Conservation (phyloP, 495 filamentous ascomycete species). For the Penicillium goetzii region DNA sequence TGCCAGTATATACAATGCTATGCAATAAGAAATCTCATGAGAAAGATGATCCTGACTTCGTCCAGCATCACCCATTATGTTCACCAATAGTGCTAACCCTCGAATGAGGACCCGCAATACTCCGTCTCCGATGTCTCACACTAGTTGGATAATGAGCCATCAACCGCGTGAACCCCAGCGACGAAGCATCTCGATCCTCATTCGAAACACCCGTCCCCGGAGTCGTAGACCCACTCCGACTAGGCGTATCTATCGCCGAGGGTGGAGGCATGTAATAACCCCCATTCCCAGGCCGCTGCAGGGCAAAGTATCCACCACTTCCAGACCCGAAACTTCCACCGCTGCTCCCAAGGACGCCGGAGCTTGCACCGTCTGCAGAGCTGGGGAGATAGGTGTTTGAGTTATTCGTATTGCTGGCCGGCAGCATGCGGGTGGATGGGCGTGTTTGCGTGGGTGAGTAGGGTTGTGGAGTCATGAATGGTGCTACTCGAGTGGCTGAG, state of each 20-base stretch:
- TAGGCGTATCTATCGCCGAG: conserved; percentile 24
- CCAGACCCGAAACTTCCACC: conserved; percentile 12
- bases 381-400: conserved; percentile 5
- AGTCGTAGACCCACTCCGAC: conserved; percentile 31
- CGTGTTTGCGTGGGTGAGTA: conserved; percentile 22
- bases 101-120: conserved; percentile 35
- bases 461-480: conserved; percentile 33
- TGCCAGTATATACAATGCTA: not conserved
- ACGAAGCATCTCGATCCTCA: conserved; percentile 33
- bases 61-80: not conserved
- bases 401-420: conserved; percentile 5
- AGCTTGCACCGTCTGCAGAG: conserved; percentile 12
- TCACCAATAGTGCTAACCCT: conserved; percentile 15
- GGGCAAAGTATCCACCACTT: conserved; percentile 37
- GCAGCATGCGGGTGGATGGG: conserved; percentile 7
- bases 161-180: conserved; percentile 20
- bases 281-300: conserved; percentile 19
- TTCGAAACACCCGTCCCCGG: conserved; percentile 25
- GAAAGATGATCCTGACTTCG: not conserved
- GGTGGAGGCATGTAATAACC: conserved; percentile 11
- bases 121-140: conserved; percentile 35
- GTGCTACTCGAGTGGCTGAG: conserved; percentile 17
- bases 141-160: conserved; percentile 39
- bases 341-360: conserved; percentile 7
- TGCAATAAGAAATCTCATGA: not conserved